A percentile compares a stretch with the other conserved stretches of the same genome.
Conservation (phyloP, 2,329 filamentous ascomycete genomes). For the Dothidotthia symphoricarpi region DNA sequence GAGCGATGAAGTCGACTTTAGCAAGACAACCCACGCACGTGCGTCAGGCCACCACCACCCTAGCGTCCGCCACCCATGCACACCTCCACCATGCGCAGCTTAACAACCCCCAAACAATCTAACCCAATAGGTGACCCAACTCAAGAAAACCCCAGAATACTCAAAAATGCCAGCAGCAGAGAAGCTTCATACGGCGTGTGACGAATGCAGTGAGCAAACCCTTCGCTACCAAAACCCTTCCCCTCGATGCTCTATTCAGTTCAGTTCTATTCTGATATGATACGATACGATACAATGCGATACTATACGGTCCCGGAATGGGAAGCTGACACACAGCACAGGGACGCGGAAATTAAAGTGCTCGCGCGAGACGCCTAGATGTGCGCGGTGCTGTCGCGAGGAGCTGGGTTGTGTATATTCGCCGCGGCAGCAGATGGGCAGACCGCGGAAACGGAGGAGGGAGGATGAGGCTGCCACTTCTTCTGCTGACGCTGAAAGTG, state of each 20-base stretch:
- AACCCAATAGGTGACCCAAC: too few species aligned
- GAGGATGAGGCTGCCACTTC: slow-evolving; percentile 25
- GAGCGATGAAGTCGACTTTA: neutral
- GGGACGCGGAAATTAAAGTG: slow-evolving; percentile 53
- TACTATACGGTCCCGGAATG: neutral
- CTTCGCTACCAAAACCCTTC: too few species aligned
- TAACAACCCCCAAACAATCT: too few species aligned
- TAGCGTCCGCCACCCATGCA: too few species aligned
- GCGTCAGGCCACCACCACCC: too few species aligned
- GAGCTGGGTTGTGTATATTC: slow-evolving; percentile 48
- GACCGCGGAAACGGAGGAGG: slow-evolving; percentile 49
- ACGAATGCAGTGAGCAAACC: slow-evolving; percentile 38
- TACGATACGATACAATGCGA: too few species aligned
- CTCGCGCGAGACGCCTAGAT: slow-evolving; percentile 44
- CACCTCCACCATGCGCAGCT: too few species aligned
- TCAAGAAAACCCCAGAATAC: too few species aligned
- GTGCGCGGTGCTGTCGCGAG: slow-evolving; percentile 46
- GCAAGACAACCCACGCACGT: too few species aligned
- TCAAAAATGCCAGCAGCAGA: slow-evolving; percentile 16
- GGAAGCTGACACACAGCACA: slow-evolving; percentile 17
- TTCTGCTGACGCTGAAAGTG: neutral
- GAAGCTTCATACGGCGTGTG: slow-evolving; percentile 37
- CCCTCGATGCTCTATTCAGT: too few species aligned
- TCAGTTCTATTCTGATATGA: too few species aligned
- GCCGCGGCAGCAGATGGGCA: slow-evolving; percentile 51